Conservation (phyloP, 2,329 filamentous ascomycete species). For the Botrytis porri region DNA sequence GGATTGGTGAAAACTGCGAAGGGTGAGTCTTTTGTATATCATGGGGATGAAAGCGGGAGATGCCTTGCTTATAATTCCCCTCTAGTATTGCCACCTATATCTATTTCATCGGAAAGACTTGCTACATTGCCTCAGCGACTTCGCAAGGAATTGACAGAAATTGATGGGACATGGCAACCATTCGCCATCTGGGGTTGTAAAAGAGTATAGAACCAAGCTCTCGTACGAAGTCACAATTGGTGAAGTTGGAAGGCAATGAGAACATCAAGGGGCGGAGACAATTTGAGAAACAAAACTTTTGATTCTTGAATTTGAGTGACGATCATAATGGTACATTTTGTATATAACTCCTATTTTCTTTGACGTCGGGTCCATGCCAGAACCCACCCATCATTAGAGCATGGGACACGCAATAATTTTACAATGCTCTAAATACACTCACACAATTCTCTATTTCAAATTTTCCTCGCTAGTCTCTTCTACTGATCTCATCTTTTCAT, state of each 20-base stretch:
- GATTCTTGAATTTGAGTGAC: conserved; percentile 1
- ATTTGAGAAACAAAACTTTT: background rate
- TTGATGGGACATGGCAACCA: background rate
- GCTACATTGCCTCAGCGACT: background rate
- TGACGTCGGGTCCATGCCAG: background rate
- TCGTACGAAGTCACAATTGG: background rate
- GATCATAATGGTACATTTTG: conserved; percentile 5
- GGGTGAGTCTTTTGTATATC: background rate
- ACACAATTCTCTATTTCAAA: background rate
- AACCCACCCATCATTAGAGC: background rate
- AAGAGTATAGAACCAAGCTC: background rate
- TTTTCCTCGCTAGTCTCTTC: background rate
- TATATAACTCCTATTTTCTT: background rate
- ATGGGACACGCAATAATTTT: background rate
- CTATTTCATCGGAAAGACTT: background rate
- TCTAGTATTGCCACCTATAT: background rate
- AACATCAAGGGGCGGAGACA: background rate
- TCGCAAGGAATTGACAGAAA: background rate
- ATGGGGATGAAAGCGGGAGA: background rate
- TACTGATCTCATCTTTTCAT: background rate
- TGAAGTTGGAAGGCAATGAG: background rate
- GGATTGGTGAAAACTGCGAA: background rate
- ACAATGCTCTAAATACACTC: background rate
- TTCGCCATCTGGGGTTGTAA: background rate
- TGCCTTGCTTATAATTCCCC: background rate